These are phyloP conservation scores for Wickerhamiella siamensis DNA, from an alignment of 805 yeast species.

Conservation along the genomic window DNA sequence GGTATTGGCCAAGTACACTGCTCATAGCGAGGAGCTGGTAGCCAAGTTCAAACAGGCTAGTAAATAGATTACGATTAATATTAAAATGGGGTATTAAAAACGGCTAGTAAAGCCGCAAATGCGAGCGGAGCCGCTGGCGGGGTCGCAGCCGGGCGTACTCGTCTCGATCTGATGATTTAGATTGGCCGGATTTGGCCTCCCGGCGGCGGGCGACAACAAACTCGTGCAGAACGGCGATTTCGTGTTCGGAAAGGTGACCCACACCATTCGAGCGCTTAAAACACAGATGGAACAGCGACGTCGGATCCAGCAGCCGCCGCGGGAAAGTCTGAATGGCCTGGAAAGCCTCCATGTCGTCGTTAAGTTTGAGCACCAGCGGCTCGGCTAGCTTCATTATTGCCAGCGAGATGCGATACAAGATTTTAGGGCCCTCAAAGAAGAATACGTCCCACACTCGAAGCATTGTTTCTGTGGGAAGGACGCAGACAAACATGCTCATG, in stretches of 20 bases:
- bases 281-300: constrained; percentile 53
- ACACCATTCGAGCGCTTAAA: constrained; percentile 59
- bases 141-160: constrained; percentile 19
- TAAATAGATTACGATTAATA: background rate
- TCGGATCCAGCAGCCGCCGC: constrained; percentile 36
- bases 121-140: constrained; percentile 18
- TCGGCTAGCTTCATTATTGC: constrained; percentile 67
- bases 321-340: constrained; percentile 81
- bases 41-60: background rate
- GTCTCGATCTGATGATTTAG: constrained; percentile 15
- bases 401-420: constrained; percentile 67
- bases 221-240: constrained; percentile 59
- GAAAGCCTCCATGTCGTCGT: constrained; percentile 48
- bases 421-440: constrained; percentile 82
- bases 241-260: constrained; percentile 69
- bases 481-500: constrained; percentile 90
- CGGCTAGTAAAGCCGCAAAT: constrained; percentile 14
- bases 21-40: background rate
- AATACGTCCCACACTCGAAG: constrained; percentile 89
- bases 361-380: constrained; percentile 37
- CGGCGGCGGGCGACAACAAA: constrained; percentile 45
- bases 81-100: background rate
- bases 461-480: constrained; percentile 76
- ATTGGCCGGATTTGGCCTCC: constrained; percentile 7
- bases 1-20: constrained; percentile 11